Evolutionary conservation across 2,329 filamentous ascomycete species (phyloP).

Genomic region (Chrysoporthe cubensis): DNA sequence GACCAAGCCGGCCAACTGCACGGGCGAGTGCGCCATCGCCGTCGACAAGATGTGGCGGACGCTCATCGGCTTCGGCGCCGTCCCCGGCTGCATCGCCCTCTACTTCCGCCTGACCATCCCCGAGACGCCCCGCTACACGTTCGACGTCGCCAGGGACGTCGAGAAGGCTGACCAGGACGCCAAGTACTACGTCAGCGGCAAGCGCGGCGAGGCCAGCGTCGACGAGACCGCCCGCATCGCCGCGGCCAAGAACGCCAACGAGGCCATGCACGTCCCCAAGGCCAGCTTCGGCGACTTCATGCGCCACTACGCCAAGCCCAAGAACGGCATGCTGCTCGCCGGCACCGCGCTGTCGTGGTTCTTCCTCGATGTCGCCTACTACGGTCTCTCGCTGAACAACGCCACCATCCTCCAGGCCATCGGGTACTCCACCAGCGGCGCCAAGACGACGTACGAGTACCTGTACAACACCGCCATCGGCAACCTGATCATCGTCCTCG

Average conservation of each 20-base stretch:
- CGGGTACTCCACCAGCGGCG: slow-evolving; percentile 61
- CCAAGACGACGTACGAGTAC: slow-evolving; percentile 56
- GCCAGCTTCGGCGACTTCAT: slow-evolving; percentile 74
- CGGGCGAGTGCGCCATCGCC: slow-evolving; percentile 65
- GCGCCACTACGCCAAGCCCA: slow-evolving; percentile 70
- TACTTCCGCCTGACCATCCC: slow-evolving; percentile 83
- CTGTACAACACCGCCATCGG: slow-evolving; percentile 77
- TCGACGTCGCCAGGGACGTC: slow-evolving; percentile 76
- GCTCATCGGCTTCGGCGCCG: slow-evolving; percentile 79
- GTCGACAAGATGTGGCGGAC: slow-evolving; percentile 92
- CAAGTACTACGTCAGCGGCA: slow-evolving; percentile 73
- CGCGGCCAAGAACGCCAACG: slow-evolving; percentile 56
- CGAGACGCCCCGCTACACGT: slow-evolving; percentile 86
- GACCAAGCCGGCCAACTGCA: slow-evolving; percentile 58
- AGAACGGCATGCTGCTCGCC: slow-evolving; percentile 66
- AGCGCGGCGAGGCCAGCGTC: slow-evolving; percentile 60
- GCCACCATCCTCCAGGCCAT: slow-evolving; percentile 72
- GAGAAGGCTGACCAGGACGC: slow-evolving; percentile 75
- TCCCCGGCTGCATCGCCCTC: slow-evolving; percentile 79
- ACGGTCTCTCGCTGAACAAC: slow-evolving; percentile 76
- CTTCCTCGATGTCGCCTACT: slow-evolving; percentile 66
- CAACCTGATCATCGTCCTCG: slow-evolving; percentile 78
- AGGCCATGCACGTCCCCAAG: slow-evolving; percentile 66
- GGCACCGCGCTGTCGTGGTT: slow-evolving; percentile 87
- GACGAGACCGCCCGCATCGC: slow-evolving; percentile 70